Evolutionary conservation across 441 rosid species (phyloP).

Genomic region (Jatropha podagrica): DNA sequence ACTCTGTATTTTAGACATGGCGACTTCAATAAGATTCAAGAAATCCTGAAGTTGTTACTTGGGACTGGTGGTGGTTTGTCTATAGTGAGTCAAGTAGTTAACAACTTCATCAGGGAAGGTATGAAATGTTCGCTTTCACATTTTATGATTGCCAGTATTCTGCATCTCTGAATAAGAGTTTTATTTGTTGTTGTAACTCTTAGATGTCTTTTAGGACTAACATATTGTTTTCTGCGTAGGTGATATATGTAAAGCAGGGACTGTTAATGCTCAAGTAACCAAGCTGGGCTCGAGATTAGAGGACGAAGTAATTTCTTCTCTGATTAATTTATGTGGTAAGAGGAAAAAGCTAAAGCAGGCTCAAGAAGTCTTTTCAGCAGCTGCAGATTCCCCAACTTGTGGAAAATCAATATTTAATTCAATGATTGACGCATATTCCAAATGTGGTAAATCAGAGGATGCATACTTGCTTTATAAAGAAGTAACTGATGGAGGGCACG

Average conservation of each 20-base stretch:
- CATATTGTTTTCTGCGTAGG: slow-evolving; percentile 39
- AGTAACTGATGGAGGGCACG: slow-evolving; percentile 40
- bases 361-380: slow-evolving; percentile 47
- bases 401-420: slow-evolving; percentile 51
- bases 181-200: background rate
- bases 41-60: slow-evolving; percentile 52
- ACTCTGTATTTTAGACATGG: slow-evolving; percentile 44
- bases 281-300: slow-evolving; percentile 48
- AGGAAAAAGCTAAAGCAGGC: slow-evolving; percentile 54
- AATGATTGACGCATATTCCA: slow-evolving; percentile 66
- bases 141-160: background rate
- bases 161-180: background rate
- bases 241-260: slow-evolving; percentile 47
- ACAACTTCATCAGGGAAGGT: slow-evolving; percentile 60
- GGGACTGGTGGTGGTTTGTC: slow-evolving; percentile 48
- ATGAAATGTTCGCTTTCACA: slow-evolving; percentile 4
- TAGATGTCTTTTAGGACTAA: slow-evolving; percentile 22
- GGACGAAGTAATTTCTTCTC: slow-evolving; percentile 51
- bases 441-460: slow-evolving; percentile 60
- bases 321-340: slow-evolving; percentile 60
- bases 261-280: slow-evolving; percentile 38
- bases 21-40: slow-evolving; percentile 36
- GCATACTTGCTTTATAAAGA: slow-evolving; percentile 61
- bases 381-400: slow-evolving; percentile 39
- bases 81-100: slow-evolving; percentile 47